Conservation (phyloP, 352 stramenopile genomes). For the Phytophthora sojae region DNA sequence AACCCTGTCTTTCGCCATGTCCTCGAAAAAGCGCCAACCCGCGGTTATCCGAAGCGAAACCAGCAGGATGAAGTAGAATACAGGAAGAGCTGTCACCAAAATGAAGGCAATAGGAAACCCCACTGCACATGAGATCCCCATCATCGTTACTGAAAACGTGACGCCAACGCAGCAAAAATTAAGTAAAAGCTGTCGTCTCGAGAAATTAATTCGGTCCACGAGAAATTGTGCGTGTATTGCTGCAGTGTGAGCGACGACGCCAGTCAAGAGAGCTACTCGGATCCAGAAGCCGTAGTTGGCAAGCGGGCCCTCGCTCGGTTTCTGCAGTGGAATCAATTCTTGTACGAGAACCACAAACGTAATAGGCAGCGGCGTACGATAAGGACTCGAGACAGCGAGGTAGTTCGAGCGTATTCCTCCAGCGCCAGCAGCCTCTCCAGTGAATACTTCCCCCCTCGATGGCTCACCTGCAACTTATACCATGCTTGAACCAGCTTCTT, state of each 20-base stretch:
- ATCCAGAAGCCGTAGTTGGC: conserved; percentile 21
- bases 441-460: conserved; percentile 5
- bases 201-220: not conserved
- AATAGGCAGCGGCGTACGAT: conserved; percentile 6
- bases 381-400: not conserved
- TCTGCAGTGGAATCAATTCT: conserved; percentile 16
- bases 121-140: not conserved
- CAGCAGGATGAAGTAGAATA: not conserved
- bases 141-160: not conserved
- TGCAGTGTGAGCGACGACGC: not conserved
- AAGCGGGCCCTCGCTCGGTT: not conserved
- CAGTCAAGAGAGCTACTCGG: conserved; percentile 2
- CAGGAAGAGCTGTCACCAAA: not conserved
- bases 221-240: not conserved
- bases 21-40: too few relatives aligned
- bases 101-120: not conserved
- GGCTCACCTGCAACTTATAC: conserved; percentile 3
- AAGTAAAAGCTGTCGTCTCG: not conserved
- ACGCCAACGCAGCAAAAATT: not conserved
- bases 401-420: conserved; percentile 10
- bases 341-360: not conserved
- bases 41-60: too few relatives aligned
- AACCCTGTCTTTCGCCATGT: too few relatives aligned
- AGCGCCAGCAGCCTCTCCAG: conserved; percentile 8
- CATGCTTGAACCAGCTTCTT: not conserved